A percentile compares a stretch with the other conserved stretches of the same genome.
Conservation (phyloP, 306 rosid genomes). For the Prunus campanulata region DNA sequence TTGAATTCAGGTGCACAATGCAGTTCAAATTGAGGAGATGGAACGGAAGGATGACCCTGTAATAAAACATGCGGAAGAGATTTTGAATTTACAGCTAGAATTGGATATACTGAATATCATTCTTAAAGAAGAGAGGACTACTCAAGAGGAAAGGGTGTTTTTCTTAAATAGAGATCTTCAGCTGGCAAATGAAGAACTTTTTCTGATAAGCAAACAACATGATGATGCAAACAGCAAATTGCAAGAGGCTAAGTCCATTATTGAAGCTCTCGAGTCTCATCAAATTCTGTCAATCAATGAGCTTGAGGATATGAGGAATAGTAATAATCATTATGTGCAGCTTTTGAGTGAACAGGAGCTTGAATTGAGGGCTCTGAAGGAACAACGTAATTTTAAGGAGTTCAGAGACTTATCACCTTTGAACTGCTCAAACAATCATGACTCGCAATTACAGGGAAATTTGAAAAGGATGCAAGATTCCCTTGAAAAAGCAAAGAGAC, state of each 20-base stretch:
- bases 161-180: conserved; percentile 54
- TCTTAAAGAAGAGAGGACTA: conserved; percentile 68
- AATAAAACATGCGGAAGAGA: conserved; percentile 58
- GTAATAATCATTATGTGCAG: conserved; percentile 40
- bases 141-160: conserved; percentile 49
- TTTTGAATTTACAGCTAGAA: conserved; percentile 72
- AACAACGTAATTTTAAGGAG: conserved; percentile 47
- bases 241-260: conserved; percentile 58
- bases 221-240: conserved; percentile 52
- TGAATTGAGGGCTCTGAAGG: conserved; percentile 63
- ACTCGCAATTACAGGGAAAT: conserved; percentile 51
- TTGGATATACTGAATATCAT: conserved; percentile 75
- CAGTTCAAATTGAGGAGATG: conserved; percentile 28
- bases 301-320: conserved; percentile 65
- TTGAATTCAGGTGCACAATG: conserved; percentile 32
- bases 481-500: conserved; percentile 84
- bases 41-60: conserved; percentile 32
- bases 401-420: conserved; percentile 39
- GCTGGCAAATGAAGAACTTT: conserved; percentile 39
- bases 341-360: conserved; percentile 56
- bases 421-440: conserved; percentile 32
- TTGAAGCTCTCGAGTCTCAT: conserved; percentile 81
- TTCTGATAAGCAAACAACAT: conserved; percentile 38
- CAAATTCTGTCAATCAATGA: conserved; percentile 70
- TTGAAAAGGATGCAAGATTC: conserved; percentile 82